Evolutionary conservation across 1,284 basidiomycete genomes (phyloP).

Genomic region (Malassezia caprae): DNA sequence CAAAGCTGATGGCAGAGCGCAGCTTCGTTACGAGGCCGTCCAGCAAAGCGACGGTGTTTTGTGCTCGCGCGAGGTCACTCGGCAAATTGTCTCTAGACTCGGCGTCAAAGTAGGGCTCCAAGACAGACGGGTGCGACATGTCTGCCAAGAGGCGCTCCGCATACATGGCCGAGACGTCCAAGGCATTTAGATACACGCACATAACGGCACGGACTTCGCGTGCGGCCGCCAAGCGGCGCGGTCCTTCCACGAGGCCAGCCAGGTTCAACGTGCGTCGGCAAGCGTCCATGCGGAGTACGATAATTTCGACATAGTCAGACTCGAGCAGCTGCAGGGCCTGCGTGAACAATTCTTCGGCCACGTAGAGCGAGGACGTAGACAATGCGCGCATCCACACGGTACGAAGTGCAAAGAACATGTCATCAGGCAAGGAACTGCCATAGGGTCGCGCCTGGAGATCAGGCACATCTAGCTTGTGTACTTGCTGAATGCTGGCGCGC

Average conservation of each 20-base stretch:
- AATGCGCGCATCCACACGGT: constrained; percentile 33
- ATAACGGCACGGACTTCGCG: constrained; percentile 40
- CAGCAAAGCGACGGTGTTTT: background rate
- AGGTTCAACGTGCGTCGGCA: constrained; percentile 29
- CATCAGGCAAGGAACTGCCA: constrained; percentile 41
- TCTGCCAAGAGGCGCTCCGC: constrained; percentile 33
- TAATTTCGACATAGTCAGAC: constrained; percentile 37
- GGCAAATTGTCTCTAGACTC: constrained; percentile 12
- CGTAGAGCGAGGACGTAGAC: constrained; percentile 28
- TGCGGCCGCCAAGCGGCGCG: constrained; percentile 38
- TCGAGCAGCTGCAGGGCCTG: constrained; percentile 26
- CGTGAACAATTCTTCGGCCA: constrained; percentile 21
- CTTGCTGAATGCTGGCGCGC: constrained; percentile 77
- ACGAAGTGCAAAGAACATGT: constrained; percentile 44
- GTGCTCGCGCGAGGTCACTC: constrained; percentile 14
- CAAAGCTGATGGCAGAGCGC: constrained; percentile 53
- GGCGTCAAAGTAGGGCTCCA: constrained; percentile 22
- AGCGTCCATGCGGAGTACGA: constrained; percentile 41
- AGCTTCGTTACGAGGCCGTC: constrained; percentile 5
- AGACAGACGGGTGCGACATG: constrained; percentile 17
- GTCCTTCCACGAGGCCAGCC: constrained; percentile 41
- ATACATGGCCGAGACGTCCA: constrained; percentile 35
- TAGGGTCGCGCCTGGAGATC: constrained; percentile 29
- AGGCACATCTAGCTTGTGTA: constrained; percentile 40
- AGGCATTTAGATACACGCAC: constrained; percentile 41